Conservation (phyloP, 805 yeast species). For the Starmera quercuum region DNA sequence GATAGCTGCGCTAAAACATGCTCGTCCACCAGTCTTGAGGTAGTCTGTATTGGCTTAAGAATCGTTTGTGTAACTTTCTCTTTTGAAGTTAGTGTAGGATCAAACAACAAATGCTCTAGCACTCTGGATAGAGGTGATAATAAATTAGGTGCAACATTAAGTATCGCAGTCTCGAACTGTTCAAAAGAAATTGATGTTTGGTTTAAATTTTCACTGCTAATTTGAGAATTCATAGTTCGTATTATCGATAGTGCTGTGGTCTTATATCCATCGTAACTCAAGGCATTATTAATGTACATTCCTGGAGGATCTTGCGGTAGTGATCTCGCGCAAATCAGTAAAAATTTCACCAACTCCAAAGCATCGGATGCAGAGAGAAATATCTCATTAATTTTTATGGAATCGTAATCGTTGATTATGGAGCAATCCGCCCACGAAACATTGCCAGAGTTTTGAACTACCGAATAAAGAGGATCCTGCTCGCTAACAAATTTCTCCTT, state of each 20-base stretch:
- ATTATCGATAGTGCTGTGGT: conserved; percentile 36
- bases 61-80: conserved; percentile 2
- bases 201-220: conserved; percentile 19
- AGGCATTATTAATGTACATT: conserved; percentile 16
- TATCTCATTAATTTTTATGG: conserved; percentile 29
- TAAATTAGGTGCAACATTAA: conserved; percentile 32
- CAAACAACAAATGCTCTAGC: conserved; percentile 35
- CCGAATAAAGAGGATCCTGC: conserved; percentile 8
- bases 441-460: conserved; percentile 7
- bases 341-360: conserved; percentile 38
- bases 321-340: conserved; percentile 36
- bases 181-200: conserved; percentile 16
- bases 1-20: conserved; percentile 34
- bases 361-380: conserved; percentile 33
- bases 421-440: conserved; percentile 24
- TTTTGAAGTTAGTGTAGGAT: conserved; percentile 6
- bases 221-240: conserved; percentile 37
- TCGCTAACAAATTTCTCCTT: conserved; percentile 8
- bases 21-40: conserved; percentile 32
- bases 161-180: conserved; percentile 26
- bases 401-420: conserved; percentile 35
- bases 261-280: conserved; percentile 36
- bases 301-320: conserved; percentile 26
- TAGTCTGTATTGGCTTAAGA: conserved; percentile 6
- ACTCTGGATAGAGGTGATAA: conserved; percentile 37